A percentile compares a stretch with the other conserved stretches of the same genome.
These are phyloP conservation scores for Pseudogymnoascus sp. DNA, from an alignment of 2,329 filamentous ascomycete species.

Conservation along the genomic window DNA sequence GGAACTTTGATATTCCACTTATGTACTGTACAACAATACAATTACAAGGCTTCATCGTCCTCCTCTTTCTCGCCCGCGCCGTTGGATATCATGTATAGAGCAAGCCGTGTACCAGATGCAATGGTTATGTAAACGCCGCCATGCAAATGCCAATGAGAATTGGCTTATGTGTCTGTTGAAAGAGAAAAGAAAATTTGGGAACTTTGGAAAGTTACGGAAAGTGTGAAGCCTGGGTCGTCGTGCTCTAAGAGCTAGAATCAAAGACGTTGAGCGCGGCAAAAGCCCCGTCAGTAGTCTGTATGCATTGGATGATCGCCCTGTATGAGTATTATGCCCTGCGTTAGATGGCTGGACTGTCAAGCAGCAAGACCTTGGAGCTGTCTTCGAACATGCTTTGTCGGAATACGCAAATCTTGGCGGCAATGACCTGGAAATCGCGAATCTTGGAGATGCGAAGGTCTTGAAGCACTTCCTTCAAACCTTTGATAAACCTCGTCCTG, in stretches of 20 bases:
- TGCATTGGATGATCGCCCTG: background rate
- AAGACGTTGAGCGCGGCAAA: background rate
- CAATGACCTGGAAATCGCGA: conserved; percentile 60
- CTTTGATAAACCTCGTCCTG: conserved; percentile 53
- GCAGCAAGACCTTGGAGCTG: conserved; percentile 53
- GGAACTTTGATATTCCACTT: conserved; percentile 3
- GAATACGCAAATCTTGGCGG: conserved; percentile 59
- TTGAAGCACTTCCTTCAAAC: conserved; percentile 54
- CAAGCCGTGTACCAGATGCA: conserved; percentile 4
- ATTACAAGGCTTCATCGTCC: conserved; percentile 6
- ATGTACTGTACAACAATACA: conserved; percentile 7
- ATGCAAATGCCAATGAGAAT: conserved; percentile 6
- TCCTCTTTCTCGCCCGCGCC: background rate
- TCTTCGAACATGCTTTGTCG: conserved; percentile 59
- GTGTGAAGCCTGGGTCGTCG: background rate
- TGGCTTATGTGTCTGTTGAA: conserved; percentile 4
- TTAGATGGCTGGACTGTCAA: conserved; percentile 34
- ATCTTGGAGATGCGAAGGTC: conserved; percentile 52
- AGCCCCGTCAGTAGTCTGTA: background rate
- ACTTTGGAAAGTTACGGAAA: conserved; percentile 7
- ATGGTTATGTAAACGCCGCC: conserved; percentile 3
- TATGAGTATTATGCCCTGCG: background rate
- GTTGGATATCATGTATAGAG: conserved; percentile 6
- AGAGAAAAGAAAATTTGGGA: conserved; percentile 7
- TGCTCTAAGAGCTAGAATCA: conserved; percentile 2